Evolutionary conservation across 768 basidiomycete species (phyloP).

Genomic region (Psilocybe cyanescens): DNA sequence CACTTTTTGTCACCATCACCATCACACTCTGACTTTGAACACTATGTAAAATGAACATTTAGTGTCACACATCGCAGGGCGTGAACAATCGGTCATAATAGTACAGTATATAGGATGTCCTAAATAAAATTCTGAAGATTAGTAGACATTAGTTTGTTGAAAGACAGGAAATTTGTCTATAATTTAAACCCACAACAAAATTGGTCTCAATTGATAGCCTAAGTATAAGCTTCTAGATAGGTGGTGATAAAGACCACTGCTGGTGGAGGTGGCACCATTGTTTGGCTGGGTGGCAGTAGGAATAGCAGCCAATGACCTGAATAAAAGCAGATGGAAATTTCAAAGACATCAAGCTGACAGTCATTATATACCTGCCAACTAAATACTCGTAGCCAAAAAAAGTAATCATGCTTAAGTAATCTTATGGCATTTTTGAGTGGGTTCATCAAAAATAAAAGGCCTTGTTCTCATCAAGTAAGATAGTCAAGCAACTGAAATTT

Average conservation of each 20-base stretch:
- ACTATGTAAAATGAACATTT: no score
- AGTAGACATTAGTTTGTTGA: not conserved
- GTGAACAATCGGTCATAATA: no score
- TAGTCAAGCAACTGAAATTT: no score
- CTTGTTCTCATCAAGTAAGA: no score
- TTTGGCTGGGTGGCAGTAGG: not conserved
- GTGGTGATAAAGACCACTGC: not conserved
- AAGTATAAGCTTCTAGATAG: not conserved
- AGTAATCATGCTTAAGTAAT: no score
- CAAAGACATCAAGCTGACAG: not conserved
- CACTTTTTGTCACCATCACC: no score
- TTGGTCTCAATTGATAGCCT: slow-evolving; percentile 1
- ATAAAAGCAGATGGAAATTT: not conserved
- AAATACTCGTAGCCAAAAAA: no score
- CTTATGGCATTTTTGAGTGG: no score
- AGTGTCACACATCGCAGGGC: no score
- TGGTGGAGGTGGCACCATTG: not conserved
- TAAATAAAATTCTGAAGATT: slow-evolving; percentile 3
- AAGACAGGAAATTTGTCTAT: not conserved
- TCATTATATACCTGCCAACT: no score
- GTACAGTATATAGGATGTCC: slow-evolving; percentile 4
- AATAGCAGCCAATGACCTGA: not conserved
- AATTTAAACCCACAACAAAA: slow-evolving; percentile 3
- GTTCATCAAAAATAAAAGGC: no score
- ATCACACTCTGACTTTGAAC: no score